Percentiles rank a stretch among this genome's conserved stretches.
phyloP scores from a whole-genome alignment of 164 flowering plant genomes.

The Magnolia kwangsiensis region DNA sequence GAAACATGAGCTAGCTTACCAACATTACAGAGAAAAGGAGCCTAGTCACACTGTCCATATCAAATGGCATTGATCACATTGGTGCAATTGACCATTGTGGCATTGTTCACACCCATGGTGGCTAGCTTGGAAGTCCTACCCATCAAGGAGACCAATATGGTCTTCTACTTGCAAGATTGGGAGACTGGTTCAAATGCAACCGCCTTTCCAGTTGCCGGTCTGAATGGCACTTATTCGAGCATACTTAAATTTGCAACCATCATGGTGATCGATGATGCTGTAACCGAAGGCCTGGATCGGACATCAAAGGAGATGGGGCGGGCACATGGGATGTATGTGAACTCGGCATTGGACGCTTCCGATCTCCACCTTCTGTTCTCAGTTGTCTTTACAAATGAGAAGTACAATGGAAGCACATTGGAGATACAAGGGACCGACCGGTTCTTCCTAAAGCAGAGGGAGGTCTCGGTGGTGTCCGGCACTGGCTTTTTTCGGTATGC shows the following conservation, averaged over 20 bases:
- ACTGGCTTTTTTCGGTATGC: background rate
- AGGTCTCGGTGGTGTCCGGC: conserved; percentile 1
- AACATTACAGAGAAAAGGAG: no score
- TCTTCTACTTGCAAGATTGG: conserved; percentile 4
- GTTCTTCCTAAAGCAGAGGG: background rate
- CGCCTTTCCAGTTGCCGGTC: background rate
- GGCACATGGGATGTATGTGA: background rate
- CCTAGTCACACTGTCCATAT: no score
- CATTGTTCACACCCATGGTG: background rate
- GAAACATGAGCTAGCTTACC: no score
- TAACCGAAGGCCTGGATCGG: conserved; percentile 1
- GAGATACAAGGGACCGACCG: conserved; percentile 1
- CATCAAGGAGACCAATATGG: background rate
- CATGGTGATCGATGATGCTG: background rate
- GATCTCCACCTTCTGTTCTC: background rate
- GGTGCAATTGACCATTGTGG: no score
- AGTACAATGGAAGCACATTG: conserved; percentile 1
- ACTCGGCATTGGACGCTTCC: background rate
- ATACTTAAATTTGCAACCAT: background rate
- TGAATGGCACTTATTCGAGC: background rate
- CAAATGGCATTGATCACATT: no score
- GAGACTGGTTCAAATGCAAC: background rate
- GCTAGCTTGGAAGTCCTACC: background rate
- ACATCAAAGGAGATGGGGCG: background rate
- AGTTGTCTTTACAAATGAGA: background rate